Base-by-base conservation (phyloP, 495 filamentous ascomycete genomes). In the Geopyxis carbonaria region DNA sequence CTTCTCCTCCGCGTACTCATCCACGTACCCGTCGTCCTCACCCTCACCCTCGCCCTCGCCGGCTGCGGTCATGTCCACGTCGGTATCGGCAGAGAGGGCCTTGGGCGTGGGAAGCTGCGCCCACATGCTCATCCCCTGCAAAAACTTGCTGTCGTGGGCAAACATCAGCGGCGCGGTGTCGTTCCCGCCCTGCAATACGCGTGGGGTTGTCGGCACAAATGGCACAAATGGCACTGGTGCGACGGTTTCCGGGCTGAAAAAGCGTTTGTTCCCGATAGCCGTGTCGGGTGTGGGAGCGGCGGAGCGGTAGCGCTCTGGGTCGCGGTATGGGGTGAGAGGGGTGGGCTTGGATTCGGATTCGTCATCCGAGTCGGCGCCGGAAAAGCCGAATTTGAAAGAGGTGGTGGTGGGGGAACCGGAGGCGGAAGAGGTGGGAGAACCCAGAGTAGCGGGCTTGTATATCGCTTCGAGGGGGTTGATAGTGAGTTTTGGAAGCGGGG, bases 241-340 rank as follows among this genome's bases (percentile, higher is more conserved):
- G n/a, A n/a, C n/a, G n/a, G n/a, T n/a, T n/a, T n/a, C n/a, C 10
- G 36, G 36, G n/a, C 13, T 21, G n/a, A 67, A 68, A 25, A 66
- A 64, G 22, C 45, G 61, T 14, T 68, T 65, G 22, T 62, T 68
- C 14, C 75, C 73, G 40, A 79, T 69, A n/a, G 81, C 80, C 0
- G 89, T 95, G 51, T 97, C 89, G 0, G 89, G 89, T 0, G 89
- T 95, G 2, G 89, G 89, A 0, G 89, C 89, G 8, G 86, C 86
- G 48, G 52, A 56, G 15, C 51, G 51, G 40, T 56, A 55, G 2
- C 51, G 32, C 7, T 42, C 38, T 8, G 43, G 40, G 16, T 46
- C 33, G n/a, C 41, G 30, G 6, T 41, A 33, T 15, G 51, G 42
- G 2, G 42, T 49, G 11, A 22, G 21, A 13, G 53, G 50, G 25